Base-by-base conservation (phyloP, 1,284 basidiomycete genomes). In the Rhodotorula mucilaginosa region DNA sequence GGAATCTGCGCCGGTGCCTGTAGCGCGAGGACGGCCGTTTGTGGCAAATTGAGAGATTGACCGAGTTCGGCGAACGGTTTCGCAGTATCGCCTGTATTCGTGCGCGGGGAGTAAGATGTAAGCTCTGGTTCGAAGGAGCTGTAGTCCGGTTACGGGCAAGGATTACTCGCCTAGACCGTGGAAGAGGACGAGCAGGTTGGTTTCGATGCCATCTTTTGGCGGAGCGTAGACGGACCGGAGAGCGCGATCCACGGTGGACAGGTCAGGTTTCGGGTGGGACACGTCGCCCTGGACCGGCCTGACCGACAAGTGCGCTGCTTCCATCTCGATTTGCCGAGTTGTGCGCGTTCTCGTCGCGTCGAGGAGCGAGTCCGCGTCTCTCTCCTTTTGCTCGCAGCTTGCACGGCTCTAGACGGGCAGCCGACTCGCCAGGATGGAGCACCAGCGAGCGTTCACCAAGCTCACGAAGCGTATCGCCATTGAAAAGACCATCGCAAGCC, bases 161-260 rank as follows among this genome's bases (percentile, higher is more conserved):
- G 16, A 23, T 21, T 4, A 58, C 72, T 46, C 29, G 76, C 78
- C 78, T 13, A 82, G 74, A 0, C 81, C 81, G 62, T 82, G 81
- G 26, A 82, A 73, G 44, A 82, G 69, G 58, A 82, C 68, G 64
- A 82, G 69, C 19, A 82, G 74, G 73, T 82, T 82, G 13, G 78
- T 71, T 59, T 82, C 80, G 58, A 78, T 71, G 5, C 76, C 77
- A 48, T 72, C 71, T 0, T 70, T 71, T 0, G 80, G 75, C 0
- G 76, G 72, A 3, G 68, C 54, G 68, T 80, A 82, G 18, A 7
- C 7, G 49, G 19, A n/a, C 3, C 21, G 34, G 46, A 69, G 62
- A 6, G 31, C 15, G 12, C 21, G 34, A 49, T 46, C 46, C 57
- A 67, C 39, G 5, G 21, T 6, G 2, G 21, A 16, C 39, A 73